These are phyloP conservation scores for Dioscorea alata DNA, from an alignment of 106 monocot species.

Conservation along the genomic window DNA sequence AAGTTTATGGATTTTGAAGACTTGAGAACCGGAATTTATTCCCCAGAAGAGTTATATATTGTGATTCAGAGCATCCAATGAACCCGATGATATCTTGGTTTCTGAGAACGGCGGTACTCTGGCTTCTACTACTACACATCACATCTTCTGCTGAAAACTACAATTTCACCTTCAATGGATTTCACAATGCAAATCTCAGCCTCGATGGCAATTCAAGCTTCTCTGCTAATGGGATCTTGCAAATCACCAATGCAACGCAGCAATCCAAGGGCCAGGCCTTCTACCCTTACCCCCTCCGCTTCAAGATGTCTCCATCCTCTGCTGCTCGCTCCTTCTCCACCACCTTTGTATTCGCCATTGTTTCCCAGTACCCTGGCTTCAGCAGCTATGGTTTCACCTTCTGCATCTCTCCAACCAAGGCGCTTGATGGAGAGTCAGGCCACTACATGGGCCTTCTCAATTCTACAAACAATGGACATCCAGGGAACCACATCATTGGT, in stretches of 20 bases:
- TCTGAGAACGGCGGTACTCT: too few species aligned
- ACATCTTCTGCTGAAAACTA: neutral
- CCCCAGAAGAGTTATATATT: too few species aligned
- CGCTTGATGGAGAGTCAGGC: neutral
- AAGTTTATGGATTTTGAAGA: too few species aligned
- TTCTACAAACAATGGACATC: conserved; percentile 3
- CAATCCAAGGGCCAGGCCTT: conserved; percentile 2
- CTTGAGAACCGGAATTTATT: too few species aligned
- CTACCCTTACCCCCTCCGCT: conserved; percentile 4
- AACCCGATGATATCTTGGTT: too few species aligned
- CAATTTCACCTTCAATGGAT: conserved; percentile 8
- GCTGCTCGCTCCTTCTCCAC: conserved; percentile 7
- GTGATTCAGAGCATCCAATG: too few species aligned
- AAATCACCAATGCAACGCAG: conserved; percentile 12
- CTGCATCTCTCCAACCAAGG: conserved; percentile 1
- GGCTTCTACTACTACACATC: too few species aligned
- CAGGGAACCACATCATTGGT: conserved; percentile 1
- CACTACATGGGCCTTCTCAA: conserved; percentile 9
- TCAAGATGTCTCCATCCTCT: neutral
- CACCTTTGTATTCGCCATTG: conserved; percentile 13
- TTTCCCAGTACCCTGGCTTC: neutral
- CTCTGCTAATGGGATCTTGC: conserved; percentile 9
- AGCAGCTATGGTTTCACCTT: conserved; percentile 7
- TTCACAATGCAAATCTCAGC: conserved; percentile 9
- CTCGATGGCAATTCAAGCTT: conserved; percentile 7